Conservation (phyloP, 1,284 basidiomycete species). For the Malassezia pachydermatis region DNA sequence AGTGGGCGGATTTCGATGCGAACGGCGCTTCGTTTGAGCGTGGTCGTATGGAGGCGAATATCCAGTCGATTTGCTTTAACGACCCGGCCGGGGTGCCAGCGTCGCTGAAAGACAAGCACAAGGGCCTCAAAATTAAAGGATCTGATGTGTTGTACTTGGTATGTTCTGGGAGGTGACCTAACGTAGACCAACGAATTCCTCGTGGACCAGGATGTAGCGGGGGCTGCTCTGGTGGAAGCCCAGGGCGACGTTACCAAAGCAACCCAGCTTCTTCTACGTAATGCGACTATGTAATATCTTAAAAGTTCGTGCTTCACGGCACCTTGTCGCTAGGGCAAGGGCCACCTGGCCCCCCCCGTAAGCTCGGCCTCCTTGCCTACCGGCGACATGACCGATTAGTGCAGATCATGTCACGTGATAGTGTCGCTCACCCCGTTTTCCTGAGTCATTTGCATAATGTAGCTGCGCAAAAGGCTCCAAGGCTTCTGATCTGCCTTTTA, state of each 20-base stretch:
- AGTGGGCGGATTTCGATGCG: constrained; percentile 41
- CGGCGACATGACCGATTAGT: too few species aligned
- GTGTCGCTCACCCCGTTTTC: too few species aligned
- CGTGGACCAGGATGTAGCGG: constrained; percentile 21
- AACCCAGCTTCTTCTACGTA: not conserved
- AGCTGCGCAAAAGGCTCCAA: too few species aligned
- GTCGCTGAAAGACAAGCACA: constrained; percentile 21
- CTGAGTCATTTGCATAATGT: too few species aligned
- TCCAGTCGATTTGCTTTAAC: constrained; percentile 34
- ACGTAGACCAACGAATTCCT: constrained; percentile 21
- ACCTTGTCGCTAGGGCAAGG: too few species aligned
- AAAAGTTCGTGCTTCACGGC: too few species aligned
- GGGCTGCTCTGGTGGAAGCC: constrained; percentile 25
- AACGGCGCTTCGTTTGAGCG: constrained; percentile 39
- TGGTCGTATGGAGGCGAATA: constrained; percentile 35
- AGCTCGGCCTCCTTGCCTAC: too few species aligned
- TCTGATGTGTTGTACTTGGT: constrained; percentile 35
- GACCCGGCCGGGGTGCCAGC: constrained; percentile 24
- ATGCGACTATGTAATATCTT: not conserved
- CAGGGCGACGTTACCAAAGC: constrained; percentile 23
- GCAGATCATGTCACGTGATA: too few species aligned
- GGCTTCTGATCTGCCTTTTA: too few species aligned
- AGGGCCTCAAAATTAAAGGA: constrained; percentile 34
- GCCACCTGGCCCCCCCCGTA: too few species aligned
- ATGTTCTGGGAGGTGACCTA: constrained; percentile 10